These are phyloP conservation scores for Millerozyma miso DNA, from an alignment of 805 yeast genomes.

Conservation along the genomic window DNA sequence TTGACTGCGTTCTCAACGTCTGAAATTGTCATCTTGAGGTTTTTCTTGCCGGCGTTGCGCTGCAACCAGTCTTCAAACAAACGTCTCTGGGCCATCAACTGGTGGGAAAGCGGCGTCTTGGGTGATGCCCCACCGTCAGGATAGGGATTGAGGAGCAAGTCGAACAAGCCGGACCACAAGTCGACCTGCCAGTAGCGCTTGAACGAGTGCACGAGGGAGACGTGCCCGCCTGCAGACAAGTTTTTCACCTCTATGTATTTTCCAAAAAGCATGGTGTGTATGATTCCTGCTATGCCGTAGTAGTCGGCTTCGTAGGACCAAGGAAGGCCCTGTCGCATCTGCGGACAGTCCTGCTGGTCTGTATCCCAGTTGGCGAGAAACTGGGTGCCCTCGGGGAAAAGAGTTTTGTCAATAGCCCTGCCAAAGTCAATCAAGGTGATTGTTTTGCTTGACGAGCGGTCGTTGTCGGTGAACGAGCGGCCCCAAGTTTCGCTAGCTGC, in stretches of 20 bases:
- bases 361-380: slow-evolving; percentile 60
- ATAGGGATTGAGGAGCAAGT: slow-evolving; percentile 57
- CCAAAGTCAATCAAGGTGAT: slow-evolving; percentile 77
- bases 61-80: slow-evolving; percentile 42
- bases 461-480: slow-evolving; percentile 29
- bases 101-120: slow-evolving; percentile 38
- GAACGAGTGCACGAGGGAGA: slow-evolving; percentile 42
- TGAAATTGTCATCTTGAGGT: slow-evolving; percentile 27
- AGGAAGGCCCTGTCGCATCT: slow-evolving; percentile 52
- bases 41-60: slow-evolving; percentile 12
- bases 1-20: slow-evolving; percentile 30
- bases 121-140: slow-evolving; percentile 8
- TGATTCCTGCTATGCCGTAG: slow-evolving; percentile 71
- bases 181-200: slow-evolving; percentile 75
- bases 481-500: slow-evolving; percentile 12
- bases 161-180: slow-evolving; percentile 67
- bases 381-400: slow-evolving; percentile 44
- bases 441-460: slow-evolving; percentile 52
- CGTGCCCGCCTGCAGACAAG: slow-evolving; percentile 14
- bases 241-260: slow-evolving; percentile 46
- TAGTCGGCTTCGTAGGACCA: slow-evolving; percentile 85
- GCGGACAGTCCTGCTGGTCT: slow-evolving; percentile 69
- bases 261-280: slow-evolving; percentile 74
- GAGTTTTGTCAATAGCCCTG: slow-evolving; percentile 64
- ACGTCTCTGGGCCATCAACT: slow-evolving; percentile 28